Conservation (phyloP, 306 rosid species). For the Fragaria ananassa region DNA sequence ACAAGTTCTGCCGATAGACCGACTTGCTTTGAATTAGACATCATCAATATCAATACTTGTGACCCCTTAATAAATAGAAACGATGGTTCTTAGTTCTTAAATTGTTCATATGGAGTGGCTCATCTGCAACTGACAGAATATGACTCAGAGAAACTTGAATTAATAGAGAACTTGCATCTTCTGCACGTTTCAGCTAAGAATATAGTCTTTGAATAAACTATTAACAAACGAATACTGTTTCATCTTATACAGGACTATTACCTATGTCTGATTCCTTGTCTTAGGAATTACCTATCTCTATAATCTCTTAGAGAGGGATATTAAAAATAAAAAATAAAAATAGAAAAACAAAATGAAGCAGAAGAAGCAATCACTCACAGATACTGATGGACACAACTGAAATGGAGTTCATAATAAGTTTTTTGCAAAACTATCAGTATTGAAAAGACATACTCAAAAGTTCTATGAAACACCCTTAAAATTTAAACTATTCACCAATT, state of each 20-base stretch:
- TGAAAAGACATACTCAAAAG: neutral
- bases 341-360: neutral
- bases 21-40: neutral
- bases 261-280: neutral
- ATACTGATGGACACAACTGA: neutral
- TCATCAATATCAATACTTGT: neutral
- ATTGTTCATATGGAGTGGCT: neutral
- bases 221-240: neutral
- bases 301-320: too few species aligned
- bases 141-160: neutral
- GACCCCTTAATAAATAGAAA: too few species aligned
- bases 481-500: neutral
- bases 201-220: neutral
- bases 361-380: neutral
- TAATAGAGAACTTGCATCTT: neutral
- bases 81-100: neutral
- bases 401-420: neutral
- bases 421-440: neutral
- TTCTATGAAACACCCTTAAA: neutral
- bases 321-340: neutral
- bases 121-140: neutral
- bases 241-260: neutral
- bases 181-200: neutral
- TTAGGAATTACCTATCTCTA: too few species aligned
- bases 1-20: neutral